Evolutionary conservation across 2,329 filamentous ascomycete genomes (phyloP).

Genomic region (Xylariaceae sp.): DNA sequence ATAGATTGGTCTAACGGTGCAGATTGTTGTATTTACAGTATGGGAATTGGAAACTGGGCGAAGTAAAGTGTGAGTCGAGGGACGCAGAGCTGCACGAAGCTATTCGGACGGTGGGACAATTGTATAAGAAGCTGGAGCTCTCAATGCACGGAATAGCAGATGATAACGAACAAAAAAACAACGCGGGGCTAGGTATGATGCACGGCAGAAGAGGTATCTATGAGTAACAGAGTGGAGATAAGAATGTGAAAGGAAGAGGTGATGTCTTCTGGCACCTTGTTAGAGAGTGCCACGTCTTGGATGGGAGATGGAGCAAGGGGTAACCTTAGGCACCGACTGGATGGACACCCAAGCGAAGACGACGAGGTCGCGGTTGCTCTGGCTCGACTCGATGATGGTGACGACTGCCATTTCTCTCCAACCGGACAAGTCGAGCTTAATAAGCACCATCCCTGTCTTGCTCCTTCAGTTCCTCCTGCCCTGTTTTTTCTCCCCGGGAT

Average conservation of each 20-base stretch:
- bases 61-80: not conserved
- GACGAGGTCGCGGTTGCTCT: not conserved
- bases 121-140: no score
- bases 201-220: not conserved
- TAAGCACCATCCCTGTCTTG: not conserved
- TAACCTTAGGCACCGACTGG: not conserved
- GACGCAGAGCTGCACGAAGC: no score
- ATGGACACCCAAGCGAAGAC: not conserved
- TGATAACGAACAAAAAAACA: not conserved
- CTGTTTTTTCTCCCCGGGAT: no score
- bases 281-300: no score
- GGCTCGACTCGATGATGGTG: not conserved
- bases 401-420: not conserved
- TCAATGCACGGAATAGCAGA: not conserved
- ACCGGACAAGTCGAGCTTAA: not conserved
- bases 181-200: not conserved
- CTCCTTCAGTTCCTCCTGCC: not conserved
- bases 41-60: not conserved
- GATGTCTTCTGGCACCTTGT: not conserved
- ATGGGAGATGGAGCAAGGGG: no score
- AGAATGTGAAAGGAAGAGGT: not conserved
- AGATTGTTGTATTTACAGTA: not conserved
- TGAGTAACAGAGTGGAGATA: not conserved
- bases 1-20: not conserved
- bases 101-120: no score